A percentile compares a stretch with the other conserved stretches of the same genome.
Evolutionary conservation across 2,329 filamentous ascomycete genomes (phyloP).

Genomic region (Colletotrichum shisoi): DNA sequence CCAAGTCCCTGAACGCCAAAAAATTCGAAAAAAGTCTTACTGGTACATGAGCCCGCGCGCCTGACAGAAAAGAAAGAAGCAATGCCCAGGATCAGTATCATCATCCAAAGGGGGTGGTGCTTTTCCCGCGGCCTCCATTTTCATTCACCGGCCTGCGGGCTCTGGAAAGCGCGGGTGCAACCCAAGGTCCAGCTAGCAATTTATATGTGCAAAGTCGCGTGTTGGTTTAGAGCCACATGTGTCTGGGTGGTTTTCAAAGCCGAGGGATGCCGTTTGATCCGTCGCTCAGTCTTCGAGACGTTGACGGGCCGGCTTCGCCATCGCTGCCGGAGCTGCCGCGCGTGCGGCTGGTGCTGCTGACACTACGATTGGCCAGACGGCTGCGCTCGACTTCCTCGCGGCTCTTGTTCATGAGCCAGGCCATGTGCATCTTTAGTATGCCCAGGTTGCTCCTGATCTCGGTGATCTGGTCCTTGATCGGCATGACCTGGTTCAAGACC

Average conservation of each 20-base stretch:
- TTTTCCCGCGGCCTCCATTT: neutral
- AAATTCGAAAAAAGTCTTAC: neutral
- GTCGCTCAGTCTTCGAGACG: conserved; percentile 45
- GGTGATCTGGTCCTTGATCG: conserved; percentile 68
- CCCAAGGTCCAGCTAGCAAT: neutral
- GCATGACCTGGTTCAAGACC: conserved; percentile 68
- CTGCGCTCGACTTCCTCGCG: conserved; percentile 54
- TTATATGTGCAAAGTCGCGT: neutral
- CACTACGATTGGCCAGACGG: conserved; percentile 44
- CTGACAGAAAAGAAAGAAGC: neutral
- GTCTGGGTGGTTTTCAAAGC: conserved; percentile 42
- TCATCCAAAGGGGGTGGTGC: neutral
- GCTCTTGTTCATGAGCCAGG: conserved; percentile 64
- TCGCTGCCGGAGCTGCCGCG: conserved; percentile 43
- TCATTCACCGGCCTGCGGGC: neutral
- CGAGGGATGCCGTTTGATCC: conserved; percentile 49
- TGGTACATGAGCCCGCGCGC: conserved; percentile 2
- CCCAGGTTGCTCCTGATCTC: conserved; percentile 66
- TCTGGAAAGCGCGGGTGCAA: neutral
- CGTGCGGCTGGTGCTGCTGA: conserved; percentile 41
- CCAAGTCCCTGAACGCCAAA: conserved; percentile 28
- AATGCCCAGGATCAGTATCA: neutral
- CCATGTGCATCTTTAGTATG: conserved; percentile 66
- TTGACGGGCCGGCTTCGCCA: conserved; percentile 39
- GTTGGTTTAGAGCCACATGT: neutral